phyloP scores from a whole-genome alignment of 164 flowering plant genomes.

The Protea cynaroides region DNA sequence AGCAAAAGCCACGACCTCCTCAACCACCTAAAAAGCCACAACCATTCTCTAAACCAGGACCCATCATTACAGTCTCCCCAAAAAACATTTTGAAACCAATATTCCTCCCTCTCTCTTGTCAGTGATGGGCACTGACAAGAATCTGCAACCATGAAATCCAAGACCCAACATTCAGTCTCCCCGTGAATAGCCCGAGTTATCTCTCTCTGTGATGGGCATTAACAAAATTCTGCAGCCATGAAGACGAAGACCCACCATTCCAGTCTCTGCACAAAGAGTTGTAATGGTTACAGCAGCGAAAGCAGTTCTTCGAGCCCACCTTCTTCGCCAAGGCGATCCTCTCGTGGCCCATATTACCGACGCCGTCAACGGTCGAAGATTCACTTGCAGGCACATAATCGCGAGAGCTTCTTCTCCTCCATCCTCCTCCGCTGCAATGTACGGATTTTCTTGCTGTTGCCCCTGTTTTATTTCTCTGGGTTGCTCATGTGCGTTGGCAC shows the following conservation, averaged over 20 bases:
- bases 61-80: too few species aligned
- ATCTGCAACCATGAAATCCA: too few species aligned
- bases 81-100: too few species aligned
- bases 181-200: too few species aligned
- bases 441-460: slow-evolving; percentile 46
- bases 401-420: slow-evolving; percentile 15
- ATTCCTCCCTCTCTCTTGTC: too few species aligned
- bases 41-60: too few species aligned
- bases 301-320: slow-evolving; percentile 40
- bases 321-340: slow-evolving; percentile 35
- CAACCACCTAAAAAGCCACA: too few species aligned
- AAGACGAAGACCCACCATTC: slow-evolving; percentile 15
- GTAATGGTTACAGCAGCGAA: slow-evolving; percentile 23
- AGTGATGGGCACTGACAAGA: too few species aligned
- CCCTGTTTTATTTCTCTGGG: slow-evolving; percentile 49
- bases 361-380: slow-evolving; percentile 36
- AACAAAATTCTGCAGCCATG: slow-evolving; percentile 14
- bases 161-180: too few species aligned
- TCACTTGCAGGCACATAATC: slow-evolving; percentile 10
- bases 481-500: slow-evolving; percentile 52
- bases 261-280: neutral
- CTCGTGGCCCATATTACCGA: slow-evolving; percentile 19
- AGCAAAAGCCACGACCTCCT: too few species aligned
- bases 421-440: slow-evolving; percentile 26
- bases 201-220: slow-evolving; percentile 6